phyloP scores from a whole-genome alignment of 2,329 filamentous ascomycete genomes.

The Neocucurbitaria cava region DNA sequence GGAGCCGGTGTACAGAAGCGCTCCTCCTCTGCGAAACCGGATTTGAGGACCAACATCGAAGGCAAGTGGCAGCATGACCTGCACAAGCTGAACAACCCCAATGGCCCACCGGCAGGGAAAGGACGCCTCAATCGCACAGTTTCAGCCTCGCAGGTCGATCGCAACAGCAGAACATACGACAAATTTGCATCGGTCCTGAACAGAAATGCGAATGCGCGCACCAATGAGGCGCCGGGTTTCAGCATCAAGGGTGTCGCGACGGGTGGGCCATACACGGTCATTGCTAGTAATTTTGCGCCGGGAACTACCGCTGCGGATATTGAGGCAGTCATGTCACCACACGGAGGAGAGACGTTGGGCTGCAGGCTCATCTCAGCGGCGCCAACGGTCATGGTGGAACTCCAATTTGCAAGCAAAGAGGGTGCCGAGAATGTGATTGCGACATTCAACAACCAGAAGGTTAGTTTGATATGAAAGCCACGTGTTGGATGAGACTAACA shows the following conservation, averaged over 20 bases:
- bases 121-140: slow-evolving; percentile 44
- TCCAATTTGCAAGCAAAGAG: slow-evolving; percentile 74
- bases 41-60: slow-evolving; percentile 62
- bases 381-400: slow-evolving; percentile 79
- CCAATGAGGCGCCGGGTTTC: slow-evolving; percentile 56
- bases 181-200: slow-evolving; percentile 48
- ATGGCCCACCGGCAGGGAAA: slow-evolving; percentile 41
- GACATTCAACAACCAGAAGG: slow-evolving; percentile 80
- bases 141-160: slow-evolving; percentile 50
- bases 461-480: slow-evolving; percentile 50
- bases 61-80: slow-evolving; percentile 76
- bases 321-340: slow-evolving; percentile 78
- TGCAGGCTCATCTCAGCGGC: slow-evolving; percentile 72
- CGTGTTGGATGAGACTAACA: slow-evolving; percentile 11
- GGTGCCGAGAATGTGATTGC: slow-evolving; percentile 77
- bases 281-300: slow-evolving; percentile 82
- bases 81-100: slow-evolving; percentile 57
- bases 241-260: slow-evolving; percentile 72
- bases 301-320: slow-evolving; percentile 85
- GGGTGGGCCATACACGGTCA: slow-evolving; percentile 73
- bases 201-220: slow-evolving; percentile 34
- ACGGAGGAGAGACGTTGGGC: slow-evolving; percentile 69
- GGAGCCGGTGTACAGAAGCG: slow-evolving; percentile 75
- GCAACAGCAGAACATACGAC: slow-evolving; percentile 51
- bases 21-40: slow-evolving; percentile 50